Evolutionary conservation across 2,329 filamentous ascomycete species (phyloP).

Genomic region (Aspergillus ustus): DNA sequence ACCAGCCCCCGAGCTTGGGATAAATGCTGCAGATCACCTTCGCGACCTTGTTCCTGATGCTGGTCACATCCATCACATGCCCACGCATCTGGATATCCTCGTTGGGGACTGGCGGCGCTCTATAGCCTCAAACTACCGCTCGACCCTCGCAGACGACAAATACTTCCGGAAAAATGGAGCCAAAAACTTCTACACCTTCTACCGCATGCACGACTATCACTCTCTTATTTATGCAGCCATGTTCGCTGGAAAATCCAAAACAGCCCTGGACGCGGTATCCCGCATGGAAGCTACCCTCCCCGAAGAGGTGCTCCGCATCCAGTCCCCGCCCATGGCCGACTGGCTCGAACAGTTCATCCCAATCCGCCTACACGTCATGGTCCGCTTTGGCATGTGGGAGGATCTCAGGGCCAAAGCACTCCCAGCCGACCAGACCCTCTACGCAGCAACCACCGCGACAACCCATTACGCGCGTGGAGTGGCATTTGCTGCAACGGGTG

Average conservation of each 20-base stretch:
- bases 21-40: conserved; percentile 64
- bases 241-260: conserved; percentile 68
- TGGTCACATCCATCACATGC: conserved; percentile 76
- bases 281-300: conserved; percentile 66
- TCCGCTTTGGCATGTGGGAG: conserved; percentile 74
- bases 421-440: conserved; percentile 63
- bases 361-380: conserved; percentile 68
- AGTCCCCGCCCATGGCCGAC: conserved; percentile 76
- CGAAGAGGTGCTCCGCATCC: conserved; percentile 64
- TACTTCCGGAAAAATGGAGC: conserved; percentile 64
- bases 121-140: conserved; percentile 68
- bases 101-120: conserved; percentile 72
- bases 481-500: conserved; percentile 63
- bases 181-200: conserved; percentile 67
- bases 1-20: conserved; percentile 62
- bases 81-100: conserved; percentile 73
- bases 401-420: conserved; percentile 63
- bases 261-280: conserved; percentile 63
- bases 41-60: conserved; percentile 69
- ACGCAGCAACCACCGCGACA: conserved; percentile 70
- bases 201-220: conserved; percentile 13
- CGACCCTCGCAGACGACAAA: conserved; percentile 69
- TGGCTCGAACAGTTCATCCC: conserved; percentile 74
- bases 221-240: conserved; percentile 72
- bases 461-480: conserved; percentile 69